Evolutionary conservation across 345 rosid genomes (phyloP), one percentile per base, ranked within the genome.

Genomic region (Microthlaspi erraticum): DNA sequence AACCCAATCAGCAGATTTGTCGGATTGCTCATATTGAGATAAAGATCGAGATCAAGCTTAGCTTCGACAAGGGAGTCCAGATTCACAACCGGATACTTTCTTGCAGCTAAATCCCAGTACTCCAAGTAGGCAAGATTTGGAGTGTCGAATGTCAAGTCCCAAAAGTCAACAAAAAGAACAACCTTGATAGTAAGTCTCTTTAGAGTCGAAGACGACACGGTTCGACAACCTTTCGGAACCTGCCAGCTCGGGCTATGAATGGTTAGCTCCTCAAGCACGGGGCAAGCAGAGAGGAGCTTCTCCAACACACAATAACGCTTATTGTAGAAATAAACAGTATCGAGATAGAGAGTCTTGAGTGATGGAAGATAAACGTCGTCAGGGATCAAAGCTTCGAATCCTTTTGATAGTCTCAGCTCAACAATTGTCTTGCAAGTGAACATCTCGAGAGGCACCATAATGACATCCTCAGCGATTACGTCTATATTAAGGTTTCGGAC

Each of bases 371-470:
- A 55, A 16, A 55, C 41, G 33, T 55, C 23, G 0, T 55, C 13
- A 16, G 23, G 60, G 10, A 34, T 8, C 23, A 55, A 4, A 17
- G 42, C 60, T 18, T 55, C 23, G 9, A 55, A 55, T 9, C 42
- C 26, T 55, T 34, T 5, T 16, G 26, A 20, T 55, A 16, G 42
- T 34, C 17, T 55, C 60, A 55, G 26, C 26, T 34, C 42, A 34
- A 55, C 60, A 2, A 55, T 16, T 55, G 60, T 55, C 36, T 52
- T 10, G 57, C 36, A 52, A 52, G 42, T 55, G 60, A 55, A 55
- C 2, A 34, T 34, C 26, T 55, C 60, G 2, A 33, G 39, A 33
- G 60, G 42, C n/a, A 55, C 42, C 34, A 55, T 17, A 16, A 55
- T 33, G 2, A 18, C 5, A 1, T 52, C 10, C 7, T 29, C 57